phyloP scores from a whole-genome alignment of 2,329 filamentous ascomycete genomes.

The Epichloe gansuensis region DNA sequence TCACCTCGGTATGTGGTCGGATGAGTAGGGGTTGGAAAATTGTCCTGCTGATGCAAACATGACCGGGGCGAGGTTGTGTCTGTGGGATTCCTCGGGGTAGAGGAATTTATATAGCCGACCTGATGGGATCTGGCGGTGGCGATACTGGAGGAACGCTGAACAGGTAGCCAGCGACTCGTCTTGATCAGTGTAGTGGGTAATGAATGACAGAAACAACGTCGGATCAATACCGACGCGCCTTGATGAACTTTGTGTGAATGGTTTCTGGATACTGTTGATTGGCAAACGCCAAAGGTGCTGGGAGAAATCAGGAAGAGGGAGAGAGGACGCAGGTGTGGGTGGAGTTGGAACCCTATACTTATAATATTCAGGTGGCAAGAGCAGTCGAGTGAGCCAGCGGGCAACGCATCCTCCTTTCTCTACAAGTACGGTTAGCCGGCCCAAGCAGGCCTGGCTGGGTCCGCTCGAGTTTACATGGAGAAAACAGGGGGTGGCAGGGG shows the following conservation, averaged over 20 bases:
- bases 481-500: slow-evolving; percentile 3
- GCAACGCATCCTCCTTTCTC: neutral
- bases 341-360: slow-evolving; percentile 20
- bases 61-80: slow-evolving; percentile 22
- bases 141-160: slow-evolving; percentile 17
- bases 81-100: slow-evolving; percentile 19
- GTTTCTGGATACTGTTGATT: slow-evolving; percentile 16
- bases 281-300: slow-evolving; percentile 28
- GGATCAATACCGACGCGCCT: slow-evolving; percentile 13
- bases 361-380: slow-evolving; percentile 3
- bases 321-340: slow-evolving; percentile 12
- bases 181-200: slow-evolving; percentile 6
- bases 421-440: neutral
- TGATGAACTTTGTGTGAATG: slow-evolving; percentile 7
- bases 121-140: slow-evolving; percentile 16
- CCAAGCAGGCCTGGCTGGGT: neutral
- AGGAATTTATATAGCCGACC: slow-evolving; percentile 20
- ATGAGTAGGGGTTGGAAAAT: slow-evolving; percentile 41
- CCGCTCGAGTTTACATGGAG: neutral
- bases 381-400: neutral
- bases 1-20: slow-evolving; percentile 53
- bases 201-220: slow-evolving; percentile 17
- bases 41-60: slow-evolving; percentile 47
- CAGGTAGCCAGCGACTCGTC: slow-evolving; percentile 14
- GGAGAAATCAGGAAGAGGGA: slow-evolving; percentile 11